Evolutionary conservation across 768 basidiomycete genomes (phyloP).

Genomic region (Serendipita sp.): DNA sequence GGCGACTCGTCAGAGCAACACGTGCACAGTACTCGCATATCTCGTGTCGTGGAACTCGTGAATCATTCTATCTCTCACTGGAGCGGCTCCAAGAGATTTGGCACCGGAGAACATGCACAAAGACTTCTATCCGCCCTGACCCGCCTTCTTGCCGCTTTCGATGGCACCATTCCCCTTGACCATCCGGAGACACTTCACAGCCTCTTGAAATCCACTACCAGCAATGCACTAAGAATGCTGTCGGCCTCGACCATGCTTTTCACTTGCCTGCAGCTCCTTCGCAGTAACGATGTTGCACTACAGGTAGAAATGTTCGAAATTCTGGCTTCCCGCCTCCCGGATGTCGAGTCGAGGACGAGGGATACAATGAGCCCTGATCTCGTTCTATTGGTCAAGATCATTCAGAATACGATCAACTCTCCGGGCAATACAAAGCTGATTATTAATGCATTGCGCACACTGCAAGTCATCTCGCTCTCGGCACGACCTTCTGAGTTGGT

Average conservation of each 20-base stretch:
- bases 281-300: background rate
- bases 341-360: conserved; percentile 42
- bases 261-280: conserved; percentile 2
- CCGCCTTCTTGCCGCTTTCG: background rate
- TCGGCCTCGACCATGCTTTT: background rate
- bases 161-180: background rate
- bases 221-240: background rate
- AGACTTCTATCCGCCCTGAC: background rate
- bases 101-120: background rate
- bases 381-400: conserved; percentile 26
- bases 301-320: conserved; percentile 31
- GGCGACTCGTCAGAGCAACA: no score
- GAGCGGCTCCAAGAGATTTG: no score
- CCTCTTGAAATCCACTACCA: background rate
- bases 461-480: conserved; percentile 44
- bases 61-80: no score
- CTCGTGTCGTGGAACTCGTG: no score
- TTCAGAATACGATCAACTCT: conserved; percentile 32
- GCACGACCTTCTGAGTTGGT: conserved; percentile 51
- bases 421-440: conserved; percentile 28
- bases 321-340: conserved; percentile 46
- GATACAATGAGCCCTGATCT: conserved; percentile 34
- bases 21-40: no score
- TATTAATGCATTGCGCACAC: conserved; percentile 38
- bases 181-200: background rate